Percentiles rank a stretch among this genome's conserved stretches.
phyloP scores from a whole-genome alignment of 371 early-diverging fungal genomes.

The Fennellomyces sp. region DNA sequence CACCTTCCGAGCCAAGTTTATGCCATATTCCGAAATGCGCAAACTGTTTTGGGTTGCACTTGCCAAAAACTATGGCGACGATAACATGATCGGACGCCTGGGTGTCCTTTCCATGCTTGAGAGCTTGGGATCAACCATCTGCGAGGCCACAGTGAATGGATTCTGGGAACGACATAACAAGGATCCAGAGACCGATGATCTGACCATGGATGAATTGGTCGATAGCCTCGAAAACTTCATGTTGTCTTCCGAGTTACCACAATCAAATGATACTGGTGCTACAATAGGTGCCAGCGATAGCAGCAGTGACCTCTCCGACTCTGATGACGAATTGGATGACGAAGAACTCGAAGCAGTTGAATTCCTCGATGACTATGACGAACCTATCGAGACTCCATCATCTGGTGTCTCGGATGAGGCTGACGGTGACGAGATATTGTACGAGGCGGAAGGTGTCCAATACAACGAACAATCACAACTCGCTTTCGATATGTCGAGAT shows the following conservation, averaged over 20 bases:
- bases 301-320: not conserved
- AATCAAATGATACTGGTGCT: not conserved
- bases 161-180: slow-evolving; percentile 67
- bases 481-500: not conserved
- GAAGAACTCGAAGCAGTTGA: slow-evolving; percentile 1
- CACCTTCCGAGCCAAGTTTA: slow-evolving; percentile 62
- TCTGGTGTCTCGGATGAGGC: slow-evolving; percentile 12
- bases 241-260: slow-evolving; percentile 13
- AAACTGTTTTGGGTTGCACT: slow-evolving; percentile 77
- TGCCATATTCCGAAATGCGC: slow-evolving; percentile 67
- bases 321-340: slow-evolving; percentile 11
- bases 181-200: slow-evolving; percentile 56
- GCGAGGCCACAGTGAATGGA: slow-evolving; percentile 64
- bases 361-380: slow-evolving; percentile 1
- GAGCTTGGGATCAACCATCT: slow-evolving; percentile 72
- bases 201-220: slow-evolving; percentile 70
- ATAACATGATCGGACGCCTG: slow-evolving; percentile 53
- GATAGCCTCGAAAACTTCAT: slow-evolving; percentile 63
- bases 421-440: slow-evolving; percentile 19
- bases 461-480: slow-evolving; percentile 1
- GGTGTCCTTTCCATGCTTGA: slow-evolving; percentile 80
- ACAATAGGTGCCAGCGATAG: not conserved
- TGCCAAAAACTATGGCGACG: slow-evolving; percentile 68
- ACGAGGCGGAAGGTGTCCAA: slow-evolving; percentile 25
- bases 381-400: not conserved